Evolutionary conservation across 805 yeast species (phyloP), one percentile per base, ranked within the genome.

Genomic region (Metschnikowia drakensbergensis): DNA sequence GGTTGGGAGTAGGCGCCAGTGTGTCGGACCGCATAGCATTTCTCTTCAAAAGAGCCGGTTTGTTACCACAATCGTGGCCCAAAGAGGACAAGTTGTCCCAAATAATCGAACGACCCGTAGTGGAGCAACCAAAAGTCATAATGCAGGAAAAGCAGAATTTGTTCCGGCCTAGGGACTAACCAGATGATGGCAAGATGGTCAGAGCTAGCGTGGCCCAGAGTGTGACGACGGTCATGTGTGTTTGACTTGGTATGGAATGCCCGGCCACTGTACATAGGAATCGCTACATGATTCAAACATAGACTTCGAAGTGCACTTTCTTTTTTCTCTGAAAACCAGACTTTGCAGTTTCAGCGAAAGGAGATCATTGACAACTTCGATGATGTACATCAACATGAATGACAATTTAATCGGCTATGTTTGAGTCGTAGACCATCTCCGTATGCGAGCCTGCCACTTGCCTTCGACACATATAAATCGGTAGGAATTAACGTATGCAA

Each of bases 1-100:
- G 99, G 99, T 72, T 94, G 32, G 96, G 97, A 59, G 96, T 89
- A 17, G 99, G 99, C 9, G 98, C 98, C 1, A 96, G 88, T 64
- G 96, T 97, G 5, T 82, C 92, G 25, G 90, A 86, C 38, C 74
- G 94, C 3, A 96, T 92, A 9, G 77, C 82, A 2, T 81, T 81
- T 55, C 70, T 94, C 45, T 79, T 94, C 64, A 83, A 82, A 62
- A 88, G 84, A 65, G 89, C 87, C 39, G 90, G 96, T 51, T 79
- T 80, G 48, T 79, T 81, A 47, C 78, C 80, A 29, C 76, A 74
- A 47, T 74, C 74, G 53, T 81, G 84, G 85, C 84, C 84, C 42
- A 62, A 74, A 59, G 75, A 88, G 37, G 54, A 55, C 46, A 66
- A 70, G 53, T 62, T 68, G 54, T 53, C 68, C 13, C 60, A 54